These are phyloP conservation scores for Phytopythium ostracodes DNA, from an alignment of 352 stramenopile genomes.

Conservation along the genomic window DNA sequence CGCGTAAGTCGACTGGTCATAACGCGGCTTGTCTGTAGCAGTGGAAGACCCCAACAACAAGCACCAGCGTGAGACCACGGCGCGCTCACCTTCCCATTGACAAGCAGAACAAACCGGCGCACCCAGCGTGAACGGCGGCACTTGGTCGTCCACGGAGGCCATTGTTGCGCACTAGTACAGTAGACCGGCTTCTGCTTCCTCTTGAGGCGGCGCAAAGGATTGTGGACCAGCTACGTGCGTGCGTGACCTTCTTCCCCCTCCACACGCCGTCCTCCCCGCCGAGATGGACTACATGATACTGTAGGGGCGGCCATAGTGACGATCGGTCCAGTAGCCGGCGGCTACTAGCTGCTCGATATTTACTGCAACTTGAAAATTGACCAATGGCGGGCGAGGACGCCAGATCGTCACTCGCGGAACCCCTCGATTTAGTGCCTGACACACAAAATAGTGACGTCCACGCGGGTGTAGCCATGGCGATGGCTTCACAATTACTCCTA, in stretches of 20 bases:
- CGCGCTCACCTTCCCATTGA: not conserved
- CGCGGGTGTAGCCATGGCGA: too few relatives aligned
- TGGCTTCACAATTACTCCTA: too few relatives aligned
- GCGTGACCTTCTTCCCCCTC: not conserved
- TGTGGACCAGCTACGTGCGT: not conserved
- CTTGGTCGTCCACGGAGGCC: constrained; percentile 15
- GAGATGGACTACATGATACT: too few relatives aligned
- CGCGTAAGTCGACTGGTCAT: constrained; percentile 85
- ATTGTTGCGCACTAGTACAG: too few relatives aligned
- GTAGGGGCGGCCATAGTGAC: too few relatives aligned
- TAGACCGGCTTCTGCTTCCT: not conserved
- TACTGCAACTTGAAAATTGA: not conserved
- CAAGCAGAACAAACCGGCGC: not conserved
- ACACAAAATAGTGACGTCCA: not conserved
- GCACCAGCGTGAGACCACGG: not conserved
- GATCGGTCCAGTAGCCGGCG: too few relatives aligned
- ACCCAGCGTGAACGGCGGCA: constrained; percentile 34
- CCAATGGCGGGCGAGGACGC: not conserved
- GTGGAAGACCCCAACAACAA: too few relatives aligned
- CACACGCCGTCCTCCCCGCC: not conserved
- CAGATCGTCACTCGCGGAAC: not conserved
- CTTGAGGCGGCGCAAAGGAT: not conserved
- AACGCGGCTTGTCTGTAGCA: constrained; percentile 53
- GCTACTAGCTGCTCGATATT: too few relatives aligned
- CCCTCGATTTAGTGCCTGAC: not conserved